Evolutionary conservation across 495 filamentous ascomycete genomes (phyloP), one percentile per base, ranked within the genome.

Genomic region (Pyronema domesticum): DNA sequence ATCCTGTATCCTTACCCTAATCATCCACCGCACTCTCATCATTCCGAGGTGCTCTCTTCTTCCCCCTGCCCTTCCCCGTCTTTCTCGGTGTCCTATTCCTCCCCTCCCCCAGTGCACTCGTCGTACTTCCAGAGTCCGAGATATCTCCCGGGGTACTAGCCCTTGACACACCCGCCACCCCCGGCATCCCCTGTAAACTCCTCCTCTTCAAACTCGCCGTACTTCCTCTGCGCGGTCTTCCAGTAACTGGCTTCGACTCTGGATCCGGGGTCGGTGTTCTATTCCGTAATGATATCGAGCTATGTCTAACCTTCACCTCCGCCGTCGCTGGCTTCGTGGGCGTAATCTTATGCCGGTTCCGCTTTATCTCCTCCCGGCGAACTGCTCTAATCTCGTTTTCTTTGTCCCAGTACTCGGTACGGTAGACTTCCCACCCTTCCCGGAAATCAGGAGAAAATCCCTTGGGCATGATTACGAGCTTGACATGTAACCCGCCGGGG

Each of bases 341-440:
- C 17, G 45, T 19, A 19, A 19, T 30, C 45, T 47, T 47, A 19
- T 50, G 30, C 10, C 55, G 37, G 35, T 52, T 37, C 7, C 7
- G 17, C 35, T 45, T 74, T 18, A 91, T 65, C 61, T 82, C 81
- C 46, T 76, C 70, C 43, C 86, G 76, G 37, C 95, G 70, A 46
- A 82, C 66, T 5, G 80, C 76, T 11, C 91, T 84, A 3, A 86
- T 78, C 69, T 91, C 87, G 61, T 98, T 98, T 68, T 98, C 93
- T 56, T 79, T 81, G 59, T 95, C 91, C 91, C 91, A 98, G 64
- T 94, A 98, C 55, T 95, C 88, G 30, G 81, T 76, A 36, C 93
- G 76, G 67, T 89, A 98, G 3, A 87, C 67, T 61, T 98, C 91
- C 91, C 91, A 98, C 56, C 93, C 94, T 63, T 94, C 86, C n/a